These are phyloP conservation scores for Kluyveromyces wickerhamii DNA, from an alignment of 805 yeast species.

Conservation along the genomic window DNA sequence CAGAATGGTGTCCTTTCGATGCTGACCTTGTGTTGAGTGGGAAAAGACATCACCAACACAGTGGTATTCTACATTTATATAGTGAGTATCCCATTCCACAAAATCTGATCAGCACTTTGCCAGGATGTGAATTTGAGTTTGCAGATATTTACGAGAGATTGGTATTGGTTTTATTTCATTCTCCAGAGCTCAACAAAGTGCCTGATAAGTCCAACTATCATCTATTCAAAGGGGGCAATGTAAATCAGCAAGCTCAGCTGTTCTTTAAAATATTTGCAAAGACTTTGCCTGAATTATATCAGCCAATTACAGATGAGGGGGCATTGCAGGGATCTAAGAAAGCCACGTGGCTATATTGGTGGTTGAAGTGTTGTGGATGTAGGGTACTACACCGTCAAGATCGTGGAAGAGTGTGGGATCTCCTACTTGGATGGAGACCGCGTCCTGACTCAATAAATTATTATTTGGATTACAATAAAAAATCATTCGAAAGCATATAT, in stretches of 20 bases:
- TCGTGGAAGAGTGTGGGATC: constrained; percentile 87
- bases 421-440: constrained; percentile 68
- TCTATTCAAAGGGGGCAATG: constrained; percentile 29
- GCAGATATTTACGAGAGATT: constrained; percentile 68
- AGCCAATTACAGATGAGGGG: constrained; percentile 73
- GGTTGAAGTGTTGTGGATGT: constrained; percentile 88
- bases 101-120: constrained; percentile 15
- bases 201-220: constrained; percentile 34
- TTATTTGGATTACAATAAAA: constrained; percentile 29
- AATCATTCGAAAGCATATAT: constrained; percentile 26
- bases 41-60: constrained; percentile 15
- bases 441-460: constrained; percentile 28
- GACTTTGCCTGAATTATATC: constrained; percentile 67
- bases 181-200: constrained; percentile 33
- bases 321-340: constrained; percentile 48
- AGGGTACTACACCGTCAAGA: constrained; percentile 76
- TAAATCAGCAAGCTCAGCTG: constrained; percentile 29
- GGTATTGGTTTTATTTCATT: constrained; percentile 65
- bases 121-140: constrained; percentile 39
- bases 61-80: constrained; percentile 14
- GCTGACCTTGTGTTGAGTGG: constrained; percentile 19
- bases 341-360: constrained; percentile 90
- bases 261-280: constrained; percentile 54
- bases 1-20: constrained; percentile 80
- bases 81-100: constrained; percentile 25